Conservation (phyloP, 176 grass and related monocot species). For the Chrysopogon serrulatus region DNA sequence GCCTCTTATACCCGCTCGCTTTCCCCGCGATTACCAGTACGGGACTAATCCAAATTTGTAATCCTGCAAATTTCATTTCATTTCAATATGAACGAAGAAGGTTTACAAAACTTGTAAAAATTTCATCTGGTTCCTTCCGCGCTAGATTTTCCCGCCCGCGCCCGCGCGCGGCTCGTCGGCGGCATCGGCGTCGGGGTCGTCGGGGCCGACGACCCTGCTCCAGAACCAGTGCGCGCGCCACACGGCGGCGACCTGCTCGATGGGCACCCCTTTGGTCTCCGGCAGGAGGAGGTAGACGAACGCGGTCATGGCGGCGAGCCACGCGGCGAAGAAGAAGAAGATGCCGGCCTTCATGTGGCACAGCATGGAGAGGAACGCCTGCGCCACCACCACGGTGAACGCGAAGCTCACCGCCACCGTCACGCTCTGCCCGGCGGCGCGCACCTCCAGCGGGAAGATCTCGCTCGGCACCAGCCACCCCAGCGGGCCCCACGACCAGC, state of each 20-base stretch:
- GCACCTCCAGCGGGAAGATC: conserved; percentile 68
- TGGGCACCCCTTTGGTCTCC: conserved; percentile 58
- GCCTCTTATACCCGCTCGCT: too few relatives aligned
- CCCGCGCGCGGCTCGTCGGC: not conserved
- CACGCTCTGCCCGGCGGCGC: conserved; percentile 51
- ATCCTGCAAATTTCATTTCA: not conserved
- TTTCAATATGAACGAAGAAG: too few relatives aligned
- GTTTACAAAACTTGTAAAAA: too few relatives aligned
- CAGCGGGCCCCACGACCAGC: conserved; percentile 62
- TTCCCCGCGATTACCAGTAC: too few relatives aligned
- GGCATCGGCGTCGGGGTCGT: too few relatives aligned
- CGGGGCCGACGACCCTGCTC: conserved; percentile 24
- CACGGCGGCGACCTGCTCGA: conserved; percentile 53
- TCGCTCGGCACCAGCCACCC: conserved; percentile 75
- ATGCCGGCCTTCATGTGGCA: conserved; percentile 53
- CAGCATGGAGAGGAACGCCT: conserved; percentile 51
- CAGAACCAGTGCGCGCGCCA: conserved; percentile 67
- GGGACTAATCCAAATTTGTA: too few relatives aligned
- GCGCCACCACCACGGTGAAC: conserved; percentile 49
- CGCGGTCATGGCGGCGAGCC: conserved; percentile 49
- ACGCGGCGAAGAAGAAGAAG: conserved; percentile 74
- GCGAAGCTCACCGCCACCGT: conserved; percentile 50
- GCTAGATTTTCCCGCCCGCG: not conserved
- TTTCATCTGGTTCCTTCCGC: too few relatives aligned
- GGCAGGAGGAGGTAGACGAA: conserved; percentile 61